Conservation (phyloP, 768 basidiomycete species). For the Suillus subluteus region DNA sequence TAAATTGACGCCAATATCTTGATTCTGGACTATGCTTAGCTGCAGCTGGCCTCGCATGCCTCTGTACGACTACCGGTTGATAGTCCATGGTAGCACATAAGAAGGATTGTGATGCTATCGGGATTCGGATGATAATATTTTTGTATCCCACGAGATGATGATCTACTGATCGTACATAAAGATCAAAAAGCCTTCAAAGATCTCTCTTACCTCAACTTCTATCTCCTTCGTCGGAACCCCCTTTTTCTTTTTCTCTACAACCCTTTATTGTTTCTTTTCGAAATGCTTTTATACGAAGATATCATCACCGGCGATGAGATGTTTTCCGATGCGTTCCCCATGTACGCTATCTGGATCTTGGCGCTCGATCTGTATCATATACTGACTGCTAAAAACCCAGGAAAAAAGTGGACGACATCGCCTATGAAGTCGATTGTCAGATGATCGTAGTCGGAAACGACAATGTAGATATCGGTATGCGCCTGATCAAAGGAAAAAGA, state of each 20-base stretch:
- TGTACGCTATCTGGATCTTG: conserved; percentile 52
- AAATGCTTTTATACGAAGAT: conserved; percentile 79
- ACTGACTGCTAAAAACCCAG: conserved; percentile 41
- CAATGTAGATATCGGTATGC: conserved; percentile 86
- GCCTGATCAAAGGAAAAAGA: neutral
- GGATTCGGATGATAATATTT: conserved; percentile 24
- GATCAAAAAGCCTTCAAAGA: conserved; percentile 1
- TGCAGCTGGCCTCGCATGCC: conserved; percentile 58
- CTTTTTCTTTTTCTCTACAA: conserved; percentile 15
- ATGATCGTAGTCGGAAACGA: conserved; percentile 72
- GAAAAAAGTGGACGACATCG: conserved; percentile 76
- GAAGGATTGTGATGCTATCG: conserved; percentile 15
- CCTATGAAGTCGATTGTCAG: conserved; percentile 86
- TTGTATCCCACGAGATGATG: conserved; percentile 18
- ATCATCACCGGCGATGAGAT: conserved; percentile 85
- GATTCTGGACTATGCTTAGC: conserved; percentile 74
- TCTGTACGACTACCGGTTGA: conserved; percentile 69
- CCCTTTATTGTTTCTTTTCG: conserved; percentile 14
- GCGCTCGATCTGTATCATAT: neutral
- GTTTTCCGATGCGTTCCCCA: conserved; percentile 90
- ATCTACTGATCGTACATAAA: conserved; percentile 23
- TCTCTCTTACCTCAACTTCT: conserved; percentile 3
- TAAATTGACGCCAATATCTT: conserved; percentile 86
- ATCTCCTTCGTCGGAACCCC: conserved; percentile 10
- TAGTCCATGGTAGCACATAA: conserved; percentile 63